phyloP scores from a whole-genome alignment of 139 green algal genomes.

The Pseudopediastrum boryanum region DNA sequence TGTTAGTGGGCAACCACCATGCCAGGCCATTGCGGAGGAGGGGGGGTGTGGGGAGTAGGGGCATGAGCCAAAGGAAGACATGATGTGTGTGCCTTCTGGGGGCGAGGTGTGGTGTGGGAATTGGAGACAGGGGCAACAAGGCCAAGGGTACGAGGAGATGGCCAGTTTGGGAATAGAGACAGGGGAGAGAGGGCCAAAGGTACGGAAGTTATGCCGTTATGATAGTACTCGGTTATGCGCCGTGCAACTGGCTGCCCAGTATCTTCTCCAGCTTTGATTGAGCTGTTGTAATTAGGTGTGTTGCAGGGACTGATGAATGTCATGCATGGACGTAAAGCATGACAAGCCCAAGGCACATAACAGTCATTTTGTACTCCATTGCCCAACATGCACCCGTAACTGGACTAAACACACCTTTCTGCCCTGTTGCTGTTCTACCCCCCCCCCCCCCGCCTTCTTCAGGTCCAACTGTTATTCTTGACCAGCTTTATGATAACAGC shows the following conservation, averaged over 20 bases:
- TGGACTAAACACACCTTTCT: not conserved
- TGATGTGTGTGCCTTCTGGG: not conserved
- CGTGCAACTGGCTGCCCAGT: too few species aligned
- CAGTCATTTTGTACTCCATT: not conserved
- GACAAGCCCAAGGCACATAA: too few species aligned
- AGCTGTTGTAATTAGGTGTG: not conserved
- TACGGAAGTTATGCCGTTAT: too few species aligned
- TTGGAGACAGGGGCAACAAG: not conserved
- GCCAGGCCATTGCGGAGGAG: not conserved
- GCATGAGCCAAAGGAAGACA: not conserved
- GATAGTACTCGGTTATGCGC: too few species aligned
- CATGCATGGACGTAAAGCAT: too few species aligned
- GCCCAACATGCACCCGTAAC: not conserved
- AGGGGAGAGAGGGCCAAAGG: too few species aligned
- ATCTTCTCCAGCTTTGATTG: not conserved
- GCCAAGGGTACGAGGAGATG: too few species aligned
- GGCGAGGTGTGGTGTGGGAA: not conserved
- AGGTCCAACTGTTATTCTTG: slow-evolving; percentile 71
- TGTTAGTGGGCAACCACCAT: not conserved
- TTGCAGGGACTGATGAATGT: too few species aligned
- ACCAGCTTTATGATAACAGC: slow-evolving; percentile 58
- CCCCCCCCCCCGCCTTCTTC: not conserved
- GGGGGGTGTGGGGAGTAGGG: not conserved
- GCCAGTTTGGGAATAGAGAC: too few species aligned
- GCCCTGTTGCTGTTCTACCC: not conserved